A percentile compares a stretch with the other conserved stretches of the same genome.
Conservation (phyloP, 2,329 filamentous ascomycete species). For the Fusarium zealandicum region DNA sequence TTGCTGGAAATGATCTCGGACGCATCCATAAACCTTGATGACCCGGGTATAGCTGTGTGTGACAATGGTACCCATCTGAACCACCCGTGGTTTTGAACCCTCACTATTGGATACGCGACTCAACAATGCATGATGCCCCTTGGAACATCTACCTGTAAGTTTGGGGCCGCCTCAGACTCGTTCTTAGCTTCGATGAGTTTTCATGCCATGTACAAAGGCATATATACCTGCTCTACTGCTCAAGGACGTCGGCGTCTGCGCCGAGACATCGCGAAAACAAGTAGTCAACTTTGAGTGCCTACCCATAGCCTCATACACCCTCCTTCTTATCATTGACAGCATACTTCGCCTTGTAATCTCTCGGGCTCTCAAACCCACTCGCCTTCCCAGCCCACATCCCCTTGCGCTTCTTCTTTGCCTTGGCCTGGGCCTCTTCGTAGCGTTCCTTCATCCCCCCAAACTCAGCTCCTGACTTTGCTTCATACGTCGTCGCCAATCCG, state of each 20-base stretch:
- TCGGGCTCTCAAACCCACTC: slow-evolving; percentile 78
- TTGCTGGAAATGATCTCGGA: slow-evolving; percentile 1
- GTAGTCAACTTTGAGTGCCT: not conserved
- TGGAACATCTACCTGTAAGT: no score
- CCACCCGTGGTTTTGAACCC: not conserved
- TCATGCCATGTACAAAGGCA: no score
- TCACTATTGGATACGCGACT: not conserved
- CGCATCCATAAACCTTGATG: no score
- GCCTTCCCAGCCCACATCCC: slow-evolving; percentile 79
- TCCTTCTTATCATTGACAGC: slow-evolving; percentile 34
- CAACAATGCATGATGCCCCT: no score
- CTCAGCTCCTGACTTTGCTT: slow-evolving; percentile 87
- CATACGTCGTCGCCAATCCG: slow-evolving; percentile 90
- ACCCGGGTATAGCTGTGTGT: no score
- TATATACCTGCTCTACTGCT: no score
- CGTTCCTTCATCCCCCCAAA: slow-evolving; percentile 75
- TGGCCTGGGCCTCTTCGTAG: slow-evolving; percentile 71
- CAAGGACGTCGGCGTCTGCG: not conserved
- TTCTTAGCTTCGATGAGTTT: no score
- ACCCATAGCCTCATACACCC: slow-evolving; percentile 17
- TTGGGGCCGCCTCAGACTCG: no score
- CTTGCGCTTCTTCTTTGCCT: slow-evolving; percentile 68
- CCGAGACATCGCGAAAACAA: slow-evolving; percentile 4
- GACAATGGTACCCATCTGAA: not conserved
- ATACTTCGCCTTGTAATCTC: slow-evolving; percentile 77